Evolutionary conservation across 75 land plant species (phyloP), one percentile per base, ranked within the genome.

Genomic region (Selaginella tamariscina): DNA sequence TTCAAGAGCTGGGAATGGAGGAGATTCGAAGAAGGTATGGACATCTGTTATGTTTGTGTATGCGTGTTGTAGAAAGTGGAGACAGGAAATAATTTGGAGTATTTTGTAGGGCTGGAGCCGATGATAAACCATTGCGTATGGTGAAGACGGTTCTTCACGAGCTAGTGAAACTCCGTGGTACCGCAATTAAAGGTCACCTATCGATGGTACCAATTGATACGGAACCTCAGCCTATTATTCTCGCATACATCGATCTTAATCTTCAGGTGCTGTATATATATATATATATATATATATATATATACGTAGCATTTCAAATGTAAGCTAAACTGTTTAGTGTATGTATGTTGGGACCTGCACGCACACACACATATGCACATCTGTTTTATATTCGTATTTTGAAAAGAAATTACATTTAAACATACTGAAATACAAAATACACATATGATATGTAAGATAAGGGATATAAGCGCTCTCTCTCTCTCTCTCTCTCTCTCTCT

Each of bases 141-240:
- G 99, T 95, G 0, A 95, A 95, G 82, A 95, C 99, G 64, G 92
- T 95, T 28, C 72, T 95, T 64, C 99, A 95, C 77, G 99, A 95
- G 79, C 85, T 95, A 54, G 99, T 95, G 26, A 95, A 95, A 73
- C 84, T 91, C 56, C 87, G 97, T 63, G 97, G 89, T 54, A 88
- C 99, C 64, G 88, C 99, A 63, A 95, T 95, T 2, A 95, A 95
- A 68, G 99, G 97, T 32, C 99, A 95, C 70, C 82, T 95, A 2
- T 95, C 99, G 0, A 85, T 95, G 97, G 99, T 95, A 54, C 99
- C 99, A 0, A 95, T 95, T 56, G 99, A 95, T 69, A 78, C 76
- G 76, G 91, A 95, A 62, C 99, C 99, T 28, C 99, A 85, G 65
- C 99, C 99, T 9, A 95, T 95, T 29, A 95, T 95, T 78, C 99